phyloP scores from a whole-genome alignment of 2,329 filamentous ascomycete genomes.

The Trichoderma asperellum region DNA sequence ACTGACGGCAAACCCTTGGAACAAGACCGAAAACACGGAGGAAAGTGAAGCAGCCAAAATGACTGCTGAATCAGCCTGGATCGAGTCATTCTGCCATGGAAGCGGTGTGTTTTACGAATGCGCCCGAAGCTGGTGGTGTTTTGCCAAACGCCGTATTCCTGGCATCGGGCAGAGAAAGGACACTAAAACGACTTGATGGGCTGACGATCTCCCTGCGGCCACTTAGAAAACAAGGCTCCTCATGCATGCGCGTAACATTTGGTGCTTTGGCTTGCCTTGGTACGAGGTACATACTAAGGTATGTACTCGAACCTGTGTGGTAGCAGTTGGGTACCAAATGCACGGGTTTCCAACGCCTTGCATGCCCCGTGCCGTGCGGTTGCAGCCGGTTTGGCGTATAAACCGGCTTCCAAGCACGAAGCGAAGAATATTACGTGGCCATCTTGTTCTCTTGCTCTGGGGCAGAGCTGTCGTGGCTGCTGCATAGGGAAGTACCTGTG shows the following conservation, averaged over 20 bases:
- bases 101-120: conserved; percentile 6
- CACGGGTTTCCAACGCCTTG: background rate
- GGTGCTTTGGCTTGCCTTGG: background rate
- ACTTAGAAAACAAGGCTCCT: conserved; percentile 4
- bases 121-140: background rate
- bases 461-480: background rate
- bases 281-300: background rate
- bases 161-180: background rate
- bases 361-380: background rate
- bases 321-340: conserved; percentile 15
- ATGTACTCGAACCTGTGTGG: background rate
- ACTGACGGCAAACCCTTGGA: conserved; percentile 8
- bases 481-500: background rate
- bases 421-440: background rate
- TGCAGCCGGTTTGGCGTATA: background rate
- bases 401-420: background rate
- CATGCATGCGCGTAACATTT: background rate
- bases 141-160: background rate
- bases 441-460: background rate
- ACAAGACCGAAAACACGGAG: conserved; percentile 20
- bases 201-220: conserved; percentile 2
- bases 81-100: background rate
- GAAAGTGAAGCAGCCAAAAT: conserved; percentile 1
- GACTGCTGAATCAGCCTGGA: background rate
- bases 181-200: background rate